phyloP scores from a whole-genome alignment of 2,329 filamentous ascomycete genomes.

The Neoascochyta sp. region DNA sequence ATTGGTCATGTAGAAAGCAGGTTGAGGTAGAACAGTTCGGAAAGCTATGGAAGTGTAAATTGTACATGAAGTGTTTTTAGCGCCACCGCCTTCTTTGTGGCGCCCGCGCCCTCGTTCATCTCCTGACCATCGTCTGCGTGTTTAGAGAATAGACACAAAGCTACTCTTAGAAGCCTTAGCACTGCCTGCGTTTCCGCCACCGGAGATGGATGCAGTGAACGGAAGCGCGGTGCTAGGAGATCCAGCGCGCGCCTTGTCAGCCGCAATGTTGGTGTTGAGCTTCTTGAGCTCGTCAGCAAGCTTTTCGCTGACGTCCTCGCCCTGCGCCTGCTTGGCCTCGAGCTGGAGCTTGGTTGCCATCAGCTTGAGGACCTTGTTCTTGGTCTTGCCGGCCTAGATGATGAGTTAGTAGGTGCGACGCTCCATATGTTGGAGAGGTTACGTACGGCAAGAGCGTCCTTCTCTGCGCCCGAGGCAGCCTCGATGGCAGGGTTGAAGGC shows the following conservation, averaged over 20 bases:
- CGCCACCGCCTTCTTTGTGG: too few relatives aligned
- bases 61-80: too few relatives aligned
- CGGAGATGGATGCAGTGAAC: slow-evolving; percentile 29
- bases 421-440: too few relatives aligned
- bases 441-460: slow-evolving; percentile 42
- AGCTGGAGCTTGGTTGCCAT: slow-evolving; percentile 52
- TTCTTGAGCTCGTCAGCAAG: slow-evolving; percentile 50
- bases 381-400: slow-evolving; percentile 53
- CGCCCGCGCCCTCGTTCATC: too few relatives aligned
- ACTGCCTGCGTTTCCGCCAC: slow-evolving; percentile 9
- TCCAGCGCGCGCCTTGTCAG: slow-evolving; percentile 49
- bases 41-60: too few relatives aligned
- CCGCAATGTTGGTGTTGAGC: slow-evolving; percentile 52
- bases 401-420: slow-evolving; percentile 1
- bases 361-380: slow-evolving; percentile 60
- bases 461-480: slow-evolving; percentile 44
- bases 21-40: too few relatives aligned
- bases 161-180: neutral
- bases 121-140: too few relatives aligned
- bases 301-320: slow-evolving; percentile 46
- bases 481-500: slow-evolving; percentile 54
- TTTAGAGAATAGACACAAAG: neutral
- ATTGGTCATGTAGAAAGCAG: too few relatives aligned
- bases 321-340: slow-evolving; percentile 53
- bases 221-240: slow-evolving; percentile 37